Evolutionary conservation across 257 asterid genomes (phyloP).

Genomic region (Petunia secreta): DNA sequence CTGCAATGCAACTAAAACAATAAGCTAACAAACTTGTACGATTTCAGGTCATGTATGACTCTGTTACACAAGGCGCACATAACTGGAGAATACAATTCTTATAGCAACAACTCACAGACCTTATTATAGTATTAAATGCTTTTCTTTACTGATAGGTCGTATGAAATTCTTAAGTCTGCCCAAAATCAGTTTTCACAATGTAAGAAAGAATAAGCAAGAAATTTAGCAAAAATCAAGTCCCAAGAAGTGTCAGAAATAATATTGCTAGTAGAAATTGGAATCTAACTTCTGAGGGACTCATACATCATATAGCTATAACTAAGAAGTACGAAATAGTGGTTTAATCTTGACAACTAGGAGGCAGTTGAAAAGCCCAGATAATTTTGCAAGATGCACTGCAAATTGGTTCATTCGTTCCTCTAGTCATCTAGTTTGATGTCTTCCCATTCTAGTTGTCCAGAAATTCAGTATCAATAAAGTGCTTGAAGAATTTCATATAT

Average conservation of each 20-base stretch:
- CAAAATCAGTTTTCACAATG: background rate
- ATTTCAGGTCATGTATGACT: background rate
- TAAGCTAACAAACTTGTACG: constrained; percentile 8
- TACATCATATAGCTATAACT: background rate
- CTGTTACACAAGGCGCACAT: background rate
- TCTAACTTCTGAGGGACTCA: background rate
- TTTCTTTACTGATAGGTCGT: too few species aligned
- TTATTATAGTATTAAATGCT: background rate
- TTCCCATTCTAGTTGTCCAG: background rate
- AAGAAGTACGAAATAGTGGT: background rate
- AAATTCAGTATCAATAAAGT: background rate
- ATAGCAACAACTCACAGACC: constrained; percentile 3
- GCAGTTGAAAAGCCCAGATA: background rate
- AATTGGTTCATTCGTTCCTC: constrained; percentile 6
- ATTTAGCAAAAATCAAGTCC: background rate
- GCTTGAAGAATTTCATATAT: constrained; percentile 3
- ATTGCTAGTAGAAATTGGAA: background rate
- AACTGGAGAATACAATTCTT: background rate
- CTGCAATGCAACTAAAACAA: constrained; percentile 53
- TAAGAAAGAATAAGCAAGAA: background rate
- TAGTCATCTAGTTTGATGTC: constrained; percentile 22
- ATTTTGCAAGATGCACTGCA: background rate
- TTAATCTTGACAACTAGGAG: constrained; percentile 8
- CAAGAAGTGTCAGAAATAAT: background rate
- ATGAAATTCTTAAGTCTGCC: background rate